Percentiles rank a stretch among this genome's conserved stretches.
These are phyloP conservation scores for Glycine soja DNA, from an alignment of 306 rosid species.

Conservation along the genomic window DNA sequence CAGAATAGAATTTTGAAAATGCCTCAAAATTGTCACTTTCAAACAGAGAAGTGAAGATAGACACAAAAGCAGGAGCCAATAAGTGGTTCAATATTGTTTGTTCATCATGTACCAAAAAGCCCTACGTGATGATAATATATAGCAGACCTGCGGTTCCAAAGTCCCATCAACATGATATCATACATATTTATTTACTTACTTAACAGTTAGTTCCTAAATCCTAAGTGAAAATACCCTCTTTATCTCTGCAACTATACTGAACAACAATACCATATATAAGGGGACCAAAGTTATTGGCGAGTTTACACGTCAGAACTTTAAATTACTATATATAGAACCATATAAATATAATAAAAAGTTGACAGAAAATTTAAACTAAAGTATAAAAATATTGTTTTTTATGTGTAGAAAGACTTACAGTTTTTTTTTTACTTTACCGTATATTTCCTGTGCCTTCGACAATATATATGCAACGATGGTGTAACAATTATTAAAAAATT, in stretches of 20 bases:
- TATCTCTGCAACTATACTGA: too few species aligned
- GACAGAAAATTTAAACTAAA: neutral
- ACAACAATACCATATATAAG: too few species aligned
- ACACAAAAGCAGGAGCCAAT: conserved; percentile 45
- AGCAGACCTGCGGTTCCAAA: conserved; percentile 32
- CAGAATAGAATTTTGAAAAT: conserved; percentile 1
- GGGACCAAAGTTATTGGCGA: too few species aligned
- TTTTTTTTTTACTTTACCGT: neutral
- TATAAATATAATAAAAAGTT: too few species aligned
- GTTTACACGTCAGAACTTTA: neutral
- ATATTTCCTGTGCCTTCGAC: neutral
- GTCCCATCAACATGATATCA: conserved; percentile 47
- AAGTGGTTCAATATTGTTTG: conserved; percentile 18
- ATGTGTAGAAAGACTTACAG: neutral
- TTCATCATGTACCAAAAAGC: conserved; percentile 4
- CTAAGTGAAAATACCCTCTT: too few species aligned
- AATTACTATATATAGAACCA: too few species aligned
- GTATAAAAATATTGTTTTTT: neutral
- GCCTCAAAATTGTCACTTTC: conserved; percentile 41
- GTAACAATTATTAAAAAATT: neutral
- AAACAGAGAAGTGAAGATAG: conserved; percentile 37
- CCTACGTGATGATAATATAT: conserved; percentile 21
- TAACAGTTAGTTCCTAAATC: too few species aligned
- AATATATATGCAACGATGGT: neutral
- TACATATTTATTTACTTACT: neutral